Evolutionary conservation across 768 basidiomycete genomes (phyloP), one percentile per base, ranked within the genome.

Genomic region (Dacryopinax spathularia): DNA sequence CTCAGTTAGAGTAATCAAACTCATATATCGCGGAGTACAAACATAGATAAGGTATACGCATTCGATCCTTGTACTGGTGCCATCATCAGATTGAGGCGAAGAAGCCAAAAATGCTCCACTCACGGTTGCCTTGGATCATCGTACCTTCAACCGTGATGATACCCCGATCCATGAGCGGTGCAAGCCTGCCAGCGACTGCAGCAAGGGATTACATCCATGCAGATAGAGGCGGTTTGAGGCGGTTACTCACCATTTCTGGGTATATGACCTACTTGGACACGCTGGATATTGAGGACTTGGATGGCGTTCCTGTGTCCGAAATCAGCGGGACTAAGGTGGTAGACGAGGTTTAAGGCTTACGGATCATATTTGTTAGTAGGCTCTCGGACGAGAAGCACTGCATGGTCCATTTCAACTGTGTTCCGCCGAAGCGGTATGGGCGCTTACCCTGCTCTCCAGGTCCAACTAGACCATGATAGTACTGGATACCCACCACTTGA

Each of bases 401-500:
- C 15, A 39, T 70, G 68, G 56, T 68, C 69, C 34, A 62, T 62
- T 37, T 72, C 70, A 3, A 62, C 31, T 0, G 69, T 67, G 35
- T 71, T 61, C 15, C 69, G 64, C n/a, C 65, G 63, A 3, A 71
- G 68, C 68, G 69, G 69, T 16, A 72, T 37, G 36, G 36, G 7
- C 9, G 10, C 48, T 6, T 18, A 56, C 48, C 72, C 62, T 91
- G 82, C 71, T 94, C 90, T 22, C 87, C 89, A 1, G 81, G 73
- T 16, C 85, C 89, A 35, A 92, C 91, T 62, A 93, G 69, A 33
- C 90, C 91, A 84, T 77, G 77, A 70, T 93, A 93, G 69, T 93
- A 91, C 70, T 90, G 89, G 15, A 93, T 77, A 0, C 91, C 91
- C 0, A 93, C 91, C 10, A 91, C 82, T 56, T 80, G 84, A 0